Evolutionary conservation across 2,329 filamentous ascomycete genomes (phyloP).

Genomic region (Phyllosticta citrichinensis): DNA sequence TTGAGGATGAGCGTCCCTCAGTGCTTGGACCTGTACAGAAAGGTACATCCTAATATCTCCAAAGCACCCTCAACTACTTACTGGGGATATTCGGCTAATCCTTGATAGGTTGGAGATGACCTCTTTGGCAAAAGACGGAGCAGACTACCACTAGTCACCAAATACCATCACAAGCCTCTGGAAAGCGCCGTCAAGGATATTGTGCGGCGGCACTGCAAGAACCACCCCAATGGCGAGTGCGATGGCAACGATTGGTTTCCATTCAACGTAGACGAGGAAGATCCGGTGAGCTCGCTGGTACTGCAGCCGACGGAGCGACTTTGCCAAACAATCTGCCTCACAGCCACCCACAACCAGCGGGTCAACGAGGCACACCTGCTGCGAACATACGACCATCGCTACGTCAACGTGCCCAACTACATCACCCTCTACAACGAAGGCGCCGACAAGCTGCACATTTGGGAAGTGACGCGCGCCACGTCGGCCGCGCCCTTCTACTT

Average conservation of each 20-base stretch:
- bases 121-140: constrained; percentile 37
- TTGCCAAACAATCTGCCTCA: constrained; percentile 37
- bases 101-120: constrained; percentile 32
- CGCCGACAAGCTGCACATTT: constrained; percentile 38
- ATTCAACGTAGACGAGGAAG: constrained; percentile 22
- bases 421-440: constrained; percentile 40
- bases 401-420: constrained; percentile 33
- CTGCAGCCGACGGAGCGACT: constrained; percentile 18
- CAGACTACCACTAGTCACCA: constrained; percentile 37
- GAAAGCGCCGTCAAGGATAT: constrained; percentile 38
- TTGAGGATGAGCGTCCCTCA: constrained; percentile 40
- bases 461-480: constrained; percentile 43
- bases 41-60: constrained; percentile 9
- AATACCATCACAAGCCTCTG: constrained; percentile 40
- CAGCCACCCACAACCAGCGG: constrained; percentile 37
- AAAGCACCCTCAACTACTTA: too few species aligned
- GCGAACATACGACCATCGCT: constrained; percentile 39
- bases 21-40: constrained; percentile 37
- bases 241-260: constrained; percentile 37
- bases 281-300: constrained; percentile 10
- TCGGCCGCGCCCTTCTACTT: constrained; percentile 45
- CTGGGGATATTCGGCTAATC: neutral
- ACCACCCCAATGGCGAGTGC: constrained; percentile 28
- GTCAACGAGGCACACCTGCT: constrained; percentile 40
- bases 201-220: constrained; percentile 34